A percentile compares a stretch with the other conserved stretches of the same genome.
Conservation (phyloP, 345 rosid species). For the Pistacia vera region DNA sequence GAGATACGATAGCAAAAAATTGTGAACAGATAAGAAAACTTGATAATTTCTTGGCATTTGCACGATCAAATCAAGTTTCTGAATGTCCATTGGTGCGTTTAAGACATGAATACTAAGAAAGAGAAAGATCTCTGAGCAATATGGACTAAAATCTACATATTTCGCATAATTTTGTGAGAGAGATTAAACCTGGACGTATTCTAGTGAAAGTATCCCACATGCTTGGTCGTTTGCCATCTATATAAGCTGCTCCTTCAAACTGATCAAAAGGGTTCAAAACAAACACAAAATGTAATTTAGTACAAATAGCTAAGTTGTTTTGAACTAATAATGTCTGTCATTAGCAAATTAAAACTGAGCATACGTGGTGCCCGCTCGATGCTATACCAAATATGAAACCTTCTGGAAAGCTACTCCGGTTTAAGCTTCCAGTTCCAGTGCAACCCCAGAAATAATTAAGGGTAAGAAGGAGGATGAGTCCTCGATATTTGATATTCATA, state of each 20-base stretch:
- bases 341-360: background rate
- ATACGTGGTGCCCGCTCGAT: slow-evolving; percentile 31
- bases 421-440: background rate
- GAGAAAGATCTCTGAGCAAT: no score
- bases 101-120: no score
- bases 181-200: slow-evolving; percentile 7
- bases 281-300: background rate
- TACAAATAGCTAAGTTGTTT: no score
- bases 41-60: no score
- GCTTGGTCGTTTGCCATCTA: slow-evolving; percentile 25
- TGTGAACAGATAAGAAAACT: no score
- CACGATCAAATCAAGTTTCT: no score
- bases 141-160: no score
- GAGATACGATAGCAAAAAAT: no score
- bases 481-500: background rate
- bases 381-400: slow-evolving; percentile 29
- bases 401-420: slow-evolving; percentile 25
- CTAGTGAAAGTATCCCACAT: slow-evolving; percentile 26
- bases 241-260: slow-evolving; percentile 27
- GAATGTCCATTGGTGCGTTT: no score
- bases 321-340: no score
- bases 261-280: background rate
- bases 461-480: background rate
- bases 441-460: background rate
- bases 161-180: no score